Evolutionary conservation across 2,329 filamentous ascomycete genomes (phyloP), one percentile per base, ranked within the genome.

Genomic region (Fusarium sp.): DNA sequence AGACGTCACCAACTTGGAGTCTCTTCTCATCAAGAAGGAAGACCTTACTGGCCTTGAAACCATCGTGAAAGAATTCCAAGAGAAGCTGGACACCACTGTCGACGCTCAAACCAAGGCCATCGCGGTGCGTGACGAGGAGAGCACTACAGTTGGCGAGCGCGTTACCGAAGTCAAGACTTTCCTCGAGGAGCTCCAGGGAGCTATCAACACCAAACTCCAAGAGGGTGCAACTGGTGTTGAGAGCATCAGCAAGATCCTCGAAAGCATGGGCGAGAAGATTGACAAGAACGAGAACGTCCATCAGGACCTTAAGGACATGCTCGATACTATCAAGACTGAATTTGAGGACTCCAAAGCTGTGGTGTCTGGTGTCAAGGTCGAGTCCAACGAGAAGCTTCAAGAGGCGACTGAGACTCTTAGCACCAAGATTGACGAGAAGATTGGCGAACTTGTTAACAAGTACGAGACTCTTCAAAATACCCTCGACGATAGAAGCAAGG

Each of bases 331-430:
- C 80, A 94, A 92, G 78, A 83, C 88, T 2, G 94, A 98, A 76
- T 97, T 98, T 63, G 94, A 98, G 74, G 92, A 94, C 67, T 91
- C 93, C 13, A 92, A 93, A 71, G 89, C 90, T 18, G 89, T 92
- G n/a, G 86, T 96, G 24, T 91, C 93, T 58, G 92, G 91, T 9
- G 87, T 90, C 53, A 96, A 95, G 80, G 84, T 93, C n/a, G 93
- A 97, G 66, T 87, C 90, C 5, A 93, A 97, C 66, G 92, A 94
- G 74, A 94, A 93, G 77, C 89, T 91, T 29, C 85, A 89, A 68
- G 80, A 86, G 62, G 84, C 85, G 0, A 85, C 86, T 21, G 85
- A 89, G 11, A 81, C 77, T 8, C 80, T 91, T 11, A 80, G 84
- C 42, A 77, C 79, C 62, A 89, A 88, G 77, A 81, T 91, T 43